Percentiles rank a stretch among this genome's conserved stretches.
These are phyloP conservation scores for Pseudopyrenochaeta lycopersici DNA, from an alignment of 2,329 filamentous ascomycete genomes.

Conservation along the genomic window DNA sequence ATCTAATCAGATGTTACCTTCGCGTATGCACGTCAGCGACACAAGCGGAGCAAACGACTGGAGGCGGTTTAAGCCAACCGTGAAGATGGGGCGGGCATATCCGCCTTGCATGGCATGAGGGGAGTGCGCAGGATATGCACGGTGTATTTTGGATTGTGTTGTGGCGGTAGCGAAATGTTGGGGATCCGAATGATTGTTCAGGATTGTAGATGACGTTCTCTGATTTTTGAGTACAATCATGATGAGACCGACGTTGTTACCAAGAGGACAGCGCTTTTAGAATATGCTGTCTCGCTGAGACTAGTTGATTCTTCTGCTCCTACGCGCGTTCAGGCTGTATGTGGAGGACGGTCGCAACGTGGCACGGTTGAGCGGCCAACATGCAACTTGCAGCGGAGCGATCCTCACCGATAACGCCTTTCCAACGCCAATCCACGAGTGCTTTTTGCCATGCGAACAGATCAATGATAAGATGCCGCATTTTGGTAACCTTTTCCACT, in stretches of 20 bases:
- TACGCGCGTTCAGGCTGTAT: no score
- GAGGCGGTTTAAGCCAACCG: not conserved
- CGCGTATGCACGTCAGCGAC: no score
- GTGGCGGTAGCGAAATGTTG: not conserved
- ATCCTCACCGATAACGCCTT: not conserved
- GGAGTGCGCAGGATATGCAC: not conserved
- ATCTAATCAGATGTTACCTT: no score
- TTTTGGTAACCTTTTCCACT: not conserved
- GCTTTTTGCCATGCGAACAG: not conserved
- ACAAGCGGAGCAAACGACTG: no score
- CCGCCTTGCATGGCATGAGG: not conserved
- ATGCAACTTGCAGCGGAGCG: not conserved
- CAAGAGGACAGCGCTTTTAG: no score
- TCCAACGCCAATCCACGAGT: not conserved
- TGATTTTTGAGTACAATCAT: not conserved
- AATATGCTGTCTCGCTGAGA: no score
- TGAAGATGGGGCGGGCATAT: not conserved
- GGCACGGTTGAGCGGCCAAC: not conserved
- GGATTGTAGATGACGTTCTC: not conserved
- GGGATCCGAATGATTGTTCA: not conserved
- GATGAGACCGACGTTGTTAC: not conserved
- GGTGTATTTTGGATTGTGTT: not conserved
- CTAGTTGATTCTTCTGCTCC: no score
- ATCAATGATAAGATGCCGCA: not conserved
- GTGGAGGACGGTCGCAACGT: not conserved